Percentiles rank a stretch among this genome's conserved stretches.
Evolutionary conservation across 2,329 filamentous ascomycete genomes (phyloP).

Genomic region (Fusarium proliferatum): DNA sequence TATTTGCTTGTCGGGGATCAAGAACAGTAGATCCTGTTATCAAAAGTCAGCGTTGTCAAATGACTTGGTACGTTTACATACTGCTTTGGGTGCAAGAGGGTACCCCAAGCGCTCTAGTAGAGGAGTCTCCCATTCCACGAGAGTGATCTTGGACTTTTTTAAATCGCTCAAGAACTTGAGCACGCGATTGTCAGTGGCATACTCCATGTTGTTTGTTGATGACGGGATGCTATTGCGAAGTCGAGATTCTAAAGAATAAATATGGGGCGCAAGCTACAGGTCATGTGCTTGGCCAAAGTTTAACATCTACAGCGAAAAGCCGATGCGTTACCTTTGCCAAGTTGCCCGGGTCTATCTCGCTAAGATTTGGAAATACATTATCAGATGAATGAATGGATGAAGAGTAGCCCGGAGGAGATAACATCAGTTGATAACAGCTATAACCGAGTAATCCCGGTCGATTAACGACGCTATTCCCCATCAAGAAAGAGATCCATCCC

Average conservation of each 20-base stretch:
- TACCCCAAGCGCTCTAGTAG: accelerated
- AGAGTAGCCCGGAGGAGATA: too few relatives aligned
- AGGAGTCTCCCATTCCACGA: not conserved
- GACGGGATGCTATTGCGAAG: accelerated
- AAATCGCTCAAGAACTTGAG: not conserved
- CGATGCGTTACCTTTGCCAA: too few relatives aligned
- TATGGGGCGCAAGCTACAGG: too few relatives aligned
- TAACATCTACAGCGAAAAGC: too few relatives aligned
- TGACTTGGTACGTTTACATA: not conserved
- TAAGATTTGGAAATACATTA: too few relatives aligned
- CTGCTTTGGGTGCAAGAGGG: accelerated
- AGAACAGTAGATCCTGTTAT: accelerated
- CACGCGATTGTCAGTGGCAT: not conserved
- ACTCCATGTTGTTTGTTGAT: not conserved
- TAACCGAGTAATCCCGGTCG: constrained; percentile 27
- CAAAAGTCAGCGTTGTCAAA: accelerated
- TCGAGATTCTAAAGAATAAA: not conserved
- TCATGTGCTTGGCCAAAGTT: not conserved
- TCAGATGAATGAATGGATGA: too few relatives aligned
- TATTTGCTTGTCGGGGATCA: not conserved
- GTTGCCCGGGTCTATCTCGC: too few relatives aligned
- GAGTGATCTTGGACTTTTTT: not conserved
- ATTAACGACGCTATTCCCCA: constrained; percentile 10
- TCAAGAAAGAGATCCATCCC: constrained; percentile 1
- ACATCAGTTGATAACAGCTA: not conserved